phyloP scores from a whole-genome alignment of 2,329 filamentous ascomycete species.

The Hypoxylon sp. region DNA sequence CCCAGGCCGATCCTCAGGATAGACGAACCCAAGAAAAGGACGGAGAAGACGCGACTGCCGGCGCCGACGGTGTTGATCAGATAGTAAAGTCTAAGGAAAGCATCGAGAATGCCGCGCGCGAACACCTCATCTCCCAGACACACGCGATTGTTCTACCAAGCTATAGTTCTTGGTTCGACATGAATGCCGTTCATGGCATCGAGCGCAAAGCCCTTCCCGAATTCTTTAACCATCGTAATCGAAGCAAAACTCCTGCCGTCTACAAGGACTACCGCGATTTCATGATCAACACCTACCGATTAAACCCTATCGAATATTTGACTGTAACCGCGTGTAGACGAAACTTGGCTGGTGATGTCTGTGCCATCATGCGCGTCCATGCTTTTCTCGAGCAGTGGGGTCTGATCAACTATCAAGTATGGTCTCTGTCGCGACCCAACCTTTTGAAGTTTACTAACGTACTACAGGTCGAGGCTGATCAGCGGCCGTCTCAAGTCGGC shows the following conservation, averaged over 20 bases:
- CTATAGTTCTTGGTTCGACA: slow-evolving; percentile 99
- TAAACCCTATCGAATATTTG: slow-evolving; percentile 95
- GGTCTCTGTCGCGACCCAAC: slow-evolving; percentile 25
- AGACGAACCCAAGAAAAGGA: slow-evolving; percentile 56
- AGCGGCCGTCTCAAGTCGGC: slow-evolving; percentile 92
- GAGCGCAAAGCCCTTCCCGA: slow-evolving; percentile 96
- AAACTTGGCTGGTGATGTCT: slow-evolving; percentile 96
- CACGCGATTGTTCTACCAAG: slow-evolving; percentile 96
- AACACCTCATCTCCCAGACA: slow-evolving; percentile 92
- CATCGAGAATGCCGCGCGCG: slow-evolving; percentile 86
- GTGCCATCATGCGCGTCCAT: slow-evolving; percentile 98
- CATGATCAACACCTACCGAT: slow-evolving; percentile 98
- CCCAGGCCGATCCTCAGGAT: slow-evolving; percentile 64
- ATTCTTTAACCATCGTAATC: slow-evolving; percentile 98
- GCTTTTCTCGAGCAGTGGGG: slow-evolving; percentile 99
- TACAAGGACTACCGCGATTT: slow-evolving; percentile 99
- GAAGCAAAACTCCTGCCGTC: slow-evolving; percentile 95
- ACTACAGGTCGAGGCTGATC: slow-evolving; percentile 89
- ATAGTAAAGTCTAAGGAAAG: slow-evolving; percentile 81
- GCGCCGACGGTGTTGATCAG: slow-evolving; percentile 61
- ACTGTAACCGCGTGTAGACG: slow-evolving; percentile 96
- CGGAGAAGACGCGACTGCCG: slow-evolving; percentile 59
- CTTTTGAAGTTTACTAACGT: slow-evolving; percentile 46
- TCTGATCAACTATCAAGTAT: slow-evolving; percentile 97
- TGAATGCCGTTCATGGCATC: slow-evolving; percentile 89